Base-by-base conservation (phyloP, 192 early-diverging fungal species). In the Spizellomyces sp. region DNA sequence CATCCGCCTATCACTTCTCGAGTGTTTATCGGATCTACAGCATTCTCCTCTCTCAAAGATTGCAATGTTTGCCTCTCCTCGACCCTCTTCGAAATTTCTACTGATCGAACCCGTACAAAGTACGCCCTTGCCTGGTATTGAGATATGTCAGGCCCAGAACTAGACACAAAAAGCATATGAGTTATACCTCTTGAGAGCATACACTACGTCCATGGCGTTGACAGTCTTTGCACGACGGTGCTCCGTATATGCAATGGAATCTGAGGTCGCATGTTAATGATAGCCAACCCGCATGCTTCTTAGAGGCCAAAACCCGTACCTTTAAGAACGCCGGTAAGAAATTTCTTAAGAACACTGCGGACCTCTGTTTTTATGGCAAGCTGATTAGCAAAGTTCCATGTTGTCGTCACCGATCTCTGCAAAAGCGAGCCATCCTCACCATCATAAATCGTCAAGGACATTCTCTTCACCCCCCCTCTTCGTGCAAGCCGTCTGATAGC, bases 391-490 rank as follows among this genome's bases (percentile, higher is more conserved):
- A 65, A 47, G 15, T 10, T 17, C 63, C 27, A 14, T 47, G 7
- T 8, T 12, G 45, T 45, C 7, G 45, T 14, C 10, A 41, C 17
- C 59, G 59, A 8, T n/a, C n/a, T n/a, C n/a, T n/a, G n/a, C n/a
- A n/a, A 36, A 36, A 21, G n/a, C 22, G 41, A 2, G 12, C 14
- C n/a, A 42, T 12, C 2, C 63, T 45, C 21, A 48, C 63, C 93
- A 71, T 93, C 91, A 82, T 94, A 94, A 80, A 94, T 94, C 75
- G 92, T 91, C 62, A 93, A 90, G 50, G 91, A 93, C 84, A 94
- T 94, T 86, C 93, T 91, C 89, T 94, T 94, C 84, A 94, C 93
- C 87, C 93, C 93, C 73, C 93, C 93, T 90, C 93, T 90, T 77
- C 93, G 92, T 42, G 93, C 93, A 50, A 94, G 93, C 88, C 93